phyloP scores from a whole-genome alignment of 306 rosid species.

The Luffa aegyptiaca region DNA sequence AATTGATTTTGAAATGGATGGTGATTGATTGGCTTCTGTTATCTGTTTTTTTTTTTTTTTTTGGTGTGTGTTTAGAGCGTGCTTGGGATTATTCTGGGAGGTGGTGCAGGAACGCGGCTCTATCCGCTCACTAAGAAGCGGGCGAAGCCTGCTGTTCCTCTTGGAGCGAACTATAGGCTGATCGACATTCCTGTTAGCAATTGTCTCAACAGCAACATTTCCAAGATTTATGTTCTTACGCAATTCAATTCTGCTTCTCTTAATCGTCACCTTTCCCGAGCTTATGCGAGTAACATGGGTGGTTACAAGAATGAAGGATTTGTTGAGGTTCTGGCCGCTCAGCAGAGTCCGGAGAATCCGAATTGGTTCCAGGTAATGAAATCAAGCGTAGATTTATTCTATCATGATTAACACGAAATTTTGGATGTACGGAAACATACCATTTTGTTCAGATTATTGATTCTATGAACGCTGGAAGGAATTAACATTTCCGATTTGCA shows the following conservation, averaged over 20 bases:
- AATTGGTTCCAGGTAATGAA: slow-evolving; percentile 90
- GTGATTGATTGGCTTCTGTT: background rate
- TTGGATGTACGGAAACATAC: background rate
- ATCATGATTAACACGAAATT: background rate
- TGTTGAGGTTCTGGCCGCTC: slow-evolving; percentile 98
- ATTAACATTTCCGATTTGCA: background rate
- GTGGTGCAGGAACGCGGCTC: slow-evolving; percentile 94
- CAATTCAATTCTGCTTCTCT: slow-evolving; percentile 96
- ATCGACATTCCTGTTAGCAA: slow-evolving; percentile 97
- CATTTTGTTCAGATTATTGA: background rate
- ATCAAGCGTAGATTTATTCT: background rate
- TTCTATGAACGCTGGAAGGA: background rate
- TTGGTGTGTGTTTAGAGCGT: slow-evolving; percentile 53
- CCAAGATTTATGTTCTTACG: slow-evolving; percentile 93
- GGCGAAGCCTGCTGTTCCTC: slow-evolving; percentile 97
- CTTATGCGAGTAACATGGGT: slow-evolving; percentile 93
- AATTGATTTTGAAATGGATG: background rate
- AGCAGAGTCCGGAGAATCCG: slow-evolving; percentile 98
- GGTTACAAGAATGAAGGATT: slow-evolving; percentile 96
- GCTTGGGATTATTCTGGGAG: slow-evolving; percentile 85
- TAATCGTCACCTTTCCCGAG: slow-evolving; percentile 94
- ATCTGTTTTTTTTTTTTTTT: background rate
- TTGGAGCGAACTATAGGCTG: slow-evolving; percentile 93
- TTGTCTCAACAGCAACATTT: slow-evolving; percentile 81
- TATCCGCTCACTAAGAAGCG: slow-evolving; percentile 95